Evolutionary conservation across 345 rosid species (phyloP).

Genomic region (Corymbia maculata): DNA sequence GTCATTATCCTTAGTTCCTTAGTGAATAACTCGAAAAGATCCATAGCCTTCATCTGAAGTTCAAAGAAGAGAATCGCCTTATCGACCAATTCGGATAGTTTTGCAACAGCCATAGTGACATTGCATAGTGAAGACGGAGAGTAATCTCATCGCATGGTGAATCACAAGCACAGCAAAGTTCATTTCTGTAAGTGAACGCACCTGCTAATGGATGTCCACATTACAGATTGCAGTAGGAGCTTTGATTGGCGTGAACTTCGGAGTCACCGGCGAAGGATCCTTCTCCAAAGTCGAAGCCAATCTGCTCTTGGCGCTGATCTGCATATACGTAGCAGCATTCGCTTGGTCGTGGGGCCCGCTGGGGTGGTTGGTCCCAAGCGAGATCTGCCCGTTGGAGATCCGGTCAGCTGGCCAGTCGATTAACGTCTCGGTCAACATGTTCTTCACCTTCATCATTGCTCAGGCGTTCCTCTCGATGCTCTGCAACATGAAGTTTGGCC

Average conservation of each 20-base stretch:
- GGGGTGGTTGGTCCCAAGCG: slow-evolving; percentile 56
- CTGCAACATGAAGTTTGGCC: slow-evolving; percentile 39
- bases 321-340: slow-evolving; percentile 37
- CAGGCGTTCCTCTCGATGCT: slow-evolving; percentile 49
- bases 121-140: not conserved
- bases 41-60: not conserved
- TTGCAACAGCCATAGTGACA: not conserved
- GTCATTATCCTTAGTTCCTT: not conserved
- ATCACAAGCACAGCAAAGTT: not conserved
- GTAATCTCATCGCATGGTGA: not conserved
- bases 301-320: slow-evolving; percentile 17
- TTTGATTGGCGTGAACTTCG: slow-evolving; percentile 19
- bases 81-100: not conserved
- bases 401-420: slow-evolving; percentile 42
- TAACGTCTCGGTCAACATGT: slow-evolving; percentile 43
- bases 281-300: slow-evolving; percentile 9
- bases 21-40: not conserved
- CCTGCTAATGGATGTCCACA: not conserved
- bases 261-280: slow-evolving; percentile 9
- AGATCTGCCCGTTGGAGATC: slow-evolving; percentile 32
- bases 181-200: not conserved
- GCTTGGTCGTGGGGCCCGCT: slow-evolving; percentile 67
- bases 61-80: not conserved
- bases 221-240: slow-evolving; percentile 6
- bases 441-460: slow-evolving; percentile 41